Conservation (phyloP, 1,284 basidiomycete genomes). For the Puccinia coronata region DNA sequence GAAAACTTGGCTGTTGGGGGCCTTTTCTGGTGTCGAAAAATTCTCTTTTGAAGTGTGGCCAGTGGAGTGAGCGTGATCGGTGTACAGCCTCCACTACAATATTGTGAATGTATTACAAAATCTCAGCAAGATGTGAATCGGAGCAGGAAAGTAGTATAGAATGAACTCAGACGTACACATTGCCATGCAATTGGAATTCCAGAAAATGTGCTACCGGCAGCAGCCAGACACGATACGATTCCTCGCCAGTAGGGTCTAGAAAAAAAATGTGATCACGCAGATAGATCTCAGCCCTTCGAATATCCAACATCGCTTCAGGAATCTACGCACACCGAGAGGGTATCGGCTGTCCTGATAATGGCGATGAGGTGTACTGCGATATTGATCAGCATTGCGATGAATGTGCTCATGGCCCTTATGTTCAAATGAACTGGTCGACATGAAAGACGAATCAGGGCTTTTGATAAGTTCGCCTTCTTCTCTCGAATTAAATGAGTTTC, state of each 20-base stretch:
- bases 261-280: background rate
- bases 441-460: background rate
- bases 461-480: background rate
- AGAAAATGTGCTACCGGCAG: slow-evolving; percentile 3
- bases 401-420: slow-evolving; percentile 10
- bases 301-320: background rate
- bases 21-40: background rate
- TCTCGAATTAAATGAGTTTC: background rate
- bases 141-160: background rate
- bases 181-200: slow-evolving; percentile 20
- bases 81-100: background rate
- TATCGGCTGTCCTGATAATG: slow-evolving; percentile 3
- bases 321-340: background rate
- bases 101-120: background rate
- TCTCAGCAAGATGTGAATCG: background rate
- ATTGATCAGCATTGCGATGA: slow-evolving; percentile 10
- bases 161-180: background rate
- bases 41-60: background rate
- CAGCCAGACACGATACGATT: slow-evolving; percentile 7
- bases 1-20: background rate
- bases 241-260: slow-evolving; percentile 2
- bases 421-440: background rate
- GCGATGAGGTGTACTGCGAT: background rate
- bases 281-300: background rate
- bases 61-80: background rate